Base-by-base conservation (phyloP, 257 asterid species). In the Craterostigma plantagineum region DNA sequence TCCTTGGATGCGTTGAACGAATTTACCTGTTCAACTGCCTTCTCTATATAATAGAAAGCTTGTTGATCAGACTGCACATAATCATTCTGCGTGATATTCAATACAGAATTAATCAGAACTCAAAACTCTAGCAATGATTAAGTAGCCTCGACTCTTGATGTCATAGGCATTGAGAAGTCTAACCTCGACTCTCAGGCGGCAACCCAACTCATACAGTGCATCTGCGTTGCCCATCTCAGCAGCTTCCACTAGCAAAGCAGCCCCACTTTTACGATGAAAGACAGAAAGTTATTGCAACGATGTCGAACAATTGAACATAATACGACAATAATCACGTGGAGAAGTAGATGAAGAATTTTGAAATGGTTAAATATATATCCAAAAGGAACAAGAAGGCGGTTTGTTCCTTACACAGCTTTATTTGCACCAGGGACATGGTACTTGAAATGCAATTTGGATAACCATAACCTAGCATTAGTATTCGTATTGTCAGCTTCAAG, bases 161-260 rank as follows among this genome's bases (percentile, higher is more conserved):
- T 50, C 14, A 18, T 15, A 36, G 39, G 18, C 10, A 48, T n/a
- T 45, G 45, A 14, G 38, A 62, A 64, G 52, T 49, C 77, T 55
- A 37, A 86, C 97, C 76, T 82, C 90, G 11, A 79, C 69, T 70
- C 95, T 76, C 55, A 87, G 65, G 52, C 61, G 75, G 66, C 93
- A 74, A 53, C 85, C 98, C 40, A 87, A 65, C 35, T 79, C 95
- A 59, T 73, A 87, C 36, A 58, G 93, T 37, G 98, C 93, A 51
- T 87, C 95, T 45, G 94, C 75, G 58, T 87, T 68, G 38, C 98
- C 98, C 97, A 82, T 87, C 65, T 87, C 95, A 33, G 93, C 95
- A 62, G 98, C 95, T 70, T 87, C 98, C 36, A 87, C 78, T 56
- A 87, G 74, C 67, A 87, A 82, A 50, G 98, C 95, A 66, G 93